Conservation (phyloP, 805 yeast genomes). For the Wickerhamomyces xylosicus region DNA sequence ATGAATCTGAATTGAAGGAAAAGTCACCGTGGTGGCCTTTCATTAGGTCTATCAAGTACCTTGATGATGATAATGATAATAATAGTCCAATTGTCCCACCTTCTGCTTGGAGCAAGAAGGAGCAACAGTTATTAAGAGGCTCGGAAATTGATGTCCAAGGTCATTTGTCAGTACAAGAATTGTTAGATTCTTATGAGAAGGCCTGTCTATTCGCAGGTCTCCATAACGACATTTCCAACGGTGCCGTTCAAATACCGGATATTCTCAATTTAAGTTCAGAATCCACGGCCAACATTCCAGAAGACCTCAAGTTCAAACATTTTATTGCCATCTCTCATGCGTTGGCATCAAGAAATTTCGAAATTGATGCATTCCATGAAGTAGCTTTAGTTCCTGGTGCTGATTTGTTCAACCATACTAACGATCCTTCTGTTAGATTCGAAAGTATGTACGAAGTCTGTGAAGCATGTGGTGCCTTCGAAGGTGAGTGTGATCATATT, state of each 20-base stretch:
- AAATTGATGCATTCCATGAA: conserved; percentile 65
- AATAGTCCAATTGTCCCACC: conserved; percentile 40
- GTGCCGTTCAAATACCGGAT: conserved; percentile 20
- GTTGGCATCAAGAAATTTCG: conserved; percentile 72
- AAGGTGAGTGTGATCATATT: conserved; percentile 23
- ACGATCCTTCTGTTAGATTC: conserved; percentile 56
- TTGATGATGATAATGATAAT: conserved; percentile 14
- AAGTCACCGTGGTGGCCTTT: conserved; percentile 76
- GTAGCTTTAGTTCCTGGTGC: conserved; percentile 85
- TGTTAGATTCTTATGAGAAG: conserved; percentile 26
- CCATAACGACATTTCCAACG: conserved; percentile 17
- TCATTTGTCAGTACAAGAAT: conserved; percentile 40
- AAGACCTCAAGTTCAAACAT: conserved; percentile 19
- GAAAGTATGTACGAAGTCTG: conserved; percentile 46
- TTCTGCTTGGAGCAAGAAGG: conserved; percentile 49
- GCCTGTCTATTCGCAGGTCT: conserved; percentile 24
- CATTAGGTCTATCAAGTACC: conserved; percentile 36
- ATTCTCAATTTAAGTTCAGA: conserved; percentile 21
- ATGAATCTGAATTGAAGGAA: conserved; percentile 50
- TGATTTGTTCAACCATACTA: conserved; percentile 74
- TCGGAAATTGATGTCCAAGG: conserved; percentile 54
- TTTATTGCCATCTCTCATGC: conserved; percentile 53
- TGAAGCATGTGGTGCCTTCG: conserved; percentile 34
- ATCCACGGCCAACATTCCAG: too few species aligned
- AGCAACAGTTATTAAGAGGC: conserved; percentile 38